Base-by-base conservation (phyloP, 2,329 filamentous ascomycete genomes). In the Ophiostoma perfectum region DNA sequence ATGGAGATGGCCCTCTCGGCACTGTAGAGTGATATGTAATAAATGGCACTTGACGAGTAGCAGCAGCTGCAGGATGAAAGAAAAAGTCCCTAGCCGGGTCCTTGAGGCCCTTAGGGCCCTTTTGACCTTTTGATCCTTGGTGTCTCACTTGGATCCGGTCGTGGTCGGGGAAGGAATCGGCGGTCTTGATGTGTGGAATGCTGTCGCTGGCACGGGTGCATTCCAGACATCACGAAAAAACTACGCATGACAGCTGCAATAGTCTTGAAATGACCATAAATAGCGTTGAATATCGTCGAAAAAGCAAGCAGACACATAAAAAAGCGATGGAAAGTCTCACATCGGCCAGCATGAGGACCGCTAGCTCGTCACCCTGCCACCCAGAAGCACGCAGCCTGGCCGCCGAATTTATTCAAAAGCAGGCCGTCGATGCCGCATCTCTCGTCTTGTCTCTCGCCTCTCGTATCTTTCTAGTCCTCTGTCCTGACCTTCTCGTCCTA, bases 331-430 rank as follows among this genome's bases (percentile, higher is more conserved):
- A 27, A 27, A 27, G 27, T 27, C 27, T 27, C 27, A 6, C 12
- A 41, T 36, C 44, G 5, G 49, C 64, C 27, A 12, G 11, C 14
- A 6, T 7, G 27, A 42, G n/a, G 27, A 47, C 41, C 36, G 8
- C 18, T 60, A 58, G 62, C 47, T 39, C 67, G 67, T 69, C 66
- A 41, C 45, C 69, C 69, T 68, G 69, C 68, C 69, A 70, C 67
- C 67, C 66, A n/a, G 3, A 16, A 69, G 47, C 49, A 69, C 66
- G 66, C 45, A 14, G 16, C 6, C n/a, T 14, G 5, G 18, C 11
- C 63, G 36, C 55, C 11, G n/a, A 14, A 38, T 64, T 64, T 47
- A 64, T 65, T 18, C 36, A 66, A 42, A 63, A 42, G 38, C 3
- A 18, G 27, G 44, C 52, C 38, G 52, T 11, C 39, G 27, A 27